These are phyloP conservation scores for Ganoderma lucidum DNA, from an alignment of 1,284 basidiomycete species.

Conservation along the genomic window DNA sequence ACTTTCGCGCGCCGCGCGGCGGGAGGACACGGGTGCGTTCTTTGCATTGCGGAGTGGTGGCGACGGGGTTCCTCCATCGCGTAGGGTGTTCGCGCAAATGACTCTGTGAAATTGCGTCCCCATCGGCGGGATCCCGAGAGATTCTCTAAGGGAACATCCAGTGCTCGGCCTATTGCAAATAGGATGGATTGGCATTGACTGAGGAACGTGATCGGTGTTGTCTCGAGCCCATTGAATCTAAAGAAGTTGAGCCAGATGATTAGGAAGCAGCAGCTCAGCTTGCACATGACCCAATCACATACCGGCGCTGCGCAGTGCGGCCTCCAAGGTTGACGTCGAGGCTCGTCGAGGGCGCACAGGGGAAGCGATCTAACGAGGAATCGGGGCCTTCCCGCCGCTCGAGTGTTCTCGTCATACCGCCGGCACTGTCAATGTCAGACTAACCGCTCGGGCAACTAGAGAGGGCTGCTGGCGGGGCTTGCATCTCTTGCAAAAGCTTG, in stretches of 20 bases:
- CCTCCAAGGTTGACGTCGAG: neutral
- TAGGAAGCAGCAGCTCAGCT: neutral
- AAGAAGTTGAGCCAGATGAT: conserved; percentile 1
- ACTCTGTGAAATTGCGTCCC: neutral
- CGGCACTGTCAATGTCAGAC: conserved; percentile 15
- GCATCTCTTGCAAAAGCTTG: no score
- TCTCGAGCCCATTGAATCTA: neutral
- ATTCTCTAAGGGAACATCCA: neutral
- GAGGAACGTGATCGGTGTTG: neutral
- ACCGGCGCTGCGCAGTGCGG: neutral
- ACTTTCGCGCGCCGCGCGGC: conserved; percentile 1
- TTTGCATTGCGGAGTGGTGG: neutral
- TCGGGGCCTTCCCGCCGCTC: neutral
- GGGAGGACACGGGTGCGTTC: neutral
- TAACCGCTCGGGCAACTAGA: conserved; percentile 2
- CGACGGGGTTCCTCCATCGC: neutral
- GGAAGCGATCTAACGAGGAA: neutral
- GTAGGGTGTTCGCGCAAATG: neutral
- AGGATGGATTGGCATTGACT: conserved; percentile 4
- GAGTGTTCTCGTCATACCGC: conserved; percentile 14
- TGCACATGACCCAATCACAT: conserved; percentile 3
- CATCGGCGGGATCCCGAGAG: conserved; percentile 9
- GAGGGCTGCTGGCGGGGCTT: neutral
- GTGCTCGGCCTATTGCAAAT: neutral
- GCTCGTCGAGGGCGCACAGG: neutral